A percentile compares a stretch with the other conserved stretches of the same genome.
Conservation (phyloP, 805 yeast species). For the Candida hispaniensis region DNA sequence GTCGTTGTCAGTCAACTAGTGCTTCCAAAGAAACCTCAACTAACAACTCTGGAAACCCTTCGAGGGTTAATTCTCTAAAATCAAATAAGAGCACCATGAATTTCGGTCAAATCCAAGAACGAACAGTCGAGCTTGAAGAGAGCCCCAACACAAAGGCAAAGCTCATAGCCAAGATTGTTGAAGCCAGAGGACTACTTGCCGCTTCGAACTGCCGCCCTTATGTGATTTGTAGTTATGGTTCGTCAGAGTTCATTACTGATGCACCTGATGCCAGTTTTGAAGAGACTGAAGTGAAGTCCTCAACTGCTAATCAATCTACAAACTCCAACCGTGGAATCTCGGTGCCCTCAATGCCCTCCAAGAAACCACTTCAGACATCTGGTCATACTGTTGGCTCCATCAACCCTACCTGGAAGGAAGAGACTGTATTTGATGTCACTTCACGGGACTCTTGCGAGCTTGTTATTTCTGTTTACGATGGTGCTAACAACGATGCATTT, state of each 20-base stretch:
- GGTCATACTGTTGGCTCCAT: slow-evolving; percentile 24
- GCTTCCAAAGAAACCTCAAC: not conserved
- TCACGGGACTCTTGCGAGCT: slow-evolving; percentile 66
- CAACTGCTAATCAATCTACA: no score
- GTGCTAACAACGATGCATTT: slow-evolving; percentile 68
- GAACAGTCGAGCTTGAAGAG: slow-evolving; percentile 13
- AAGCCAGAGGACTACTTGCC: slow-evolving; percentile 60
- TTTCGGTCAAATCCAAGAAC: slow-evolving; percentile 15
- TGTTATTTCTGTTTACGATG: slow-evolving; percentile 86
- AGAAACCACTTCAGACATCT: slow-evolving; percentile 9
- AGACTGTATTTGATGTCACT: slow-evolving; percentile 84
- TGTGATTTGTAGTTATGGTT: slow-evolving; percentile 26
- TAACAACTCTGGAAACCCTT: not conserved
- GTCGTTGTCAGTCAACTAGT: slow-evolving; percentile 3
- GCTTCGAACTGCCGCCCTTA: slow-evolving; percentile 52
- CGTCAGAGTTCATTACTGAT: slow-evolving; percentile 66
- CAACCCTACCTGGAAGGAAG: slow-evolving; percentile 85
- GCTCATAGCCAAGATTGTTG: slow-evolving; percentile 66
- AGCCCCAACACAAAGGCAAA: slow-evolving; percentile 28
- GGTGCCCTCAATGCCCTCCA: no score
- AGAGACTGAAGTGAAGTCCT: not conserved
- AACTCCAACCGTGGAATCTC: no score
- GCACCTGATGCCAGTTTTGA: slow-evolving; percentile 27
- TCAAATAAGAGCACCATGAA: slow-evolving; percentile 10
- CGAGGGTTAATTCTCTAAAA: slow-evolving; percentile 3